Evolutionary conservation across 2,329 filamentous ascomycete species (phyloP), one percentile per base, ranked within the genome.

Genomic region (Neonectria hederae): DNA sequence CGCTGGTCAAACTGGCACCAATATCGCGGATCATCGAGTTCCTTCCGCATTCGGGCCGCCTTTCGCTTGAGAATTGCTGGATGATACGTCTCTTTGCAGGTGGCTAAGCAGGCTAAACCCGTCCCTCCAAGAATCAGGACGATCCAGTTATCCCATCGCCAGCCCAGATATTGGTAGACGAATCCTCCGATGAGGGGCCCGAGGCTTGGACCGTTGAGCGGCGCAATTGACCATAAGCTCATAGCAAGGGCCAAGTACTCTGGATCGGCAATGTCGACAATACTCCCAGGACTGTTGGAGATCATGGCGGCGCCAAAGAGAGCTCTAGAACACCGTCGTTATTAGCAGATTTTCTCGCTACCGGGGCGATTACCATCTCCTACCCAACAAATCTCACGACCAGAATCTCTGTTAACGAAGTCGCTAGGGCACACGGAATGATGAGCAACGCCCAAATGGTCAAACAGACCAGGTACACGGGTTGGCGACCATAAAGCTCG

Each of bases 141-240:
- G 21, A 96, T 84, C 91, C 92, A 97, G 74, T 92, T 92, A 40
- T 90, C 90, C 93, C 93, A 97, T 30, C 94, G 82, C 94, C 94
- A 97, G 11, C 93, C 93, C 2, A 96, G 82, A 67, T 91, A 89
- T 76, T 94, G 84, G 69, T 74, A 81, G 19, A 80, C 74, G 70
- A 97, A 97, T 0, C 94, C 94, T 22, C 94, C 94, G 35, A 97
- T 90, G 1, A 75, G 61, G 22, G 69, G 68, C 1, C 78, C 75
- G 54, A 77, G 72, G 66, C 73, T 72, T 24, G 84, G 91, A 17
- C 91, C 94, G 74, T 97, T 97, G 76, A 97, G 86, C 0, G 94
- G 94, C 0, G 93, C 94, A 58, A 97, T 89, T 65, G 86, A 88
- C 89, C 93, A 97, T 35, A 97, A 83, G 5, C 89, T 92, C 78